Conservation (phyloP, 2,329 filamentous ascomycete genomes). For the Aquanectria penicillioides region DNA sequence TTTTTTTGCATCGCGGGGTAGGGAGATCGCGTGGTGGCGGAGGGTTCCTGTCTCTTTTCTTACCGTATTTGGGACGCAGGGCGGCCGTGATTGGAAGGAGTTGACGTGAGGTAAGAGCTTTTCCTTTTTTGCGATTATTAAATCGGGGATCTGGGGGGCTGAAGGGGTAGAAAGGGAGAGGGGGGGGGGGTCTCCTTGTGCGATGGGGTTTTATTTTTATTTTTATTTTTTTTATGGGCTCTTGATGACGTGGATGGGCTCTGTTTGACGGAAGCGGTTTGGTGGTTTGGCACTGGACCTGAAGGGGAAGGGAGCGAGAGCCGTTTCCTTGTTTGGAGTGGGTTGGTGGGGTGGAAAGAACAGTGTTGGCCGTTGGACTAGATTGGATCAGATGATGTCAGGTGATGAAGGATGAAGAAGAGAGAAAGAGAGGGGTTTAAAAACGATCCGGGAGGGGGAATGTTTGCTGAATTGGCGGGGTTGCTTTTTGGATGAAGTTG, state of each 20-base stretch:
- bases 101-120: not conserved
- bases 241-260: slow-evolving; percentile 20
- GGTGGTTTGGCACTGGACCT: slow-evolving; percentile 15
- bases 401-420: slow-evolving; percentile 20
- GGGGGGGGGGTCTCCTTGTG: not conserved
- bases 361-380: not conserved
- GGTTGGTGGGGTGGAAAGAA: slow-evolving; percentile 14
- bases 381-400: slow-evolving; percentile 35
- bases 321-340: slow-evolving; percentile 29
- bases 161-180: not conserved
- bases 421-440: not conserved
- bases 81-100: slow-evolving; percentile 19
- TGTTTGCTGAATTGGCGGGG: not conserved
- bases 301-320: slow-evolving; percentile 27
- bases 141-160: slow-evolving; percentile 3
- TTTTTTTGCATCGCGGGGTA: slow-evolving; percentile 3
- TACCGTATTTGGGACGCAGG: slow-evolving; percentile 13
- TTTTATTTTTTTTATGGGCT: slow-evolving; percentile 19
- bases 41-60: not conserved
- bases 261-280: slow-evolving; percentile 20
- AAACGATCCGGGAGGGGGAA: not conserved
- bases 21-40: slow-evolving; percentile 6
- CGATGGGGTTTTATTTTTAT: slow-evolving; percentile 4
- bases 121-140: slow-evolving; percentile 9
- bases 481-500: not conserved